Evolutionary conservation across 1,284 basidiomycete genomes (phyloP).

Genomic region (Fomitopsis pinicola): DNA sequence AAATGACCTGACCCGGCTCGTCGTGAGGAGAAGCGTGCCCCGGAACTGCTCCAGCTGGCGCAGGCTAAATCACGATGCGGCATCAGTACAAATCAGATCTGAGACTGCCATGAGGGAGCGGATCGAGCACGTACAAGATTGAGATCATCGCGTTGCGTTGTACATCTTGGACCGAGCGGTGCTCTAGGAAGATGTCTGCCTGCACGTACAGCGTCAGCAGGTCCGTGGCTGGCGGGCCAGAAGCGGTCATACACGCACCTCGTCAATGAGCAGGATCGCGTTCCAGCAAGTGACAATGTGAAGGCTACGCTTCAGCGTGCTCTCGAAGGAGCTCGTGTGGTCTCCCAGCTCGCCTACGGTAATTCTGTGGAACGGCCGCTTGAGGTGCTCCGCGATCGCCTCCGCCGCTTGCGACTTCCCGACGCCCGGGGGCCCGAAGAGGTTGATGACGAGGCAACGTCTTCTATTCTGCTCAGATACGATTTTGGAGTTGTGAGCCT

Average conservation of each 20-base stretch:
- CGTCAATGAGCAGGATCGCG: slow-evolving; percentile 60
- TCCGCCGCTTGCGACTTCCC: slow-evolving; percentile 51
- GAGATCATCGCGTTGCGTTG: slow-evolving; percentile 64
- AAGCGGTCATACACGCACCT: slow-evolving; percentile 23
- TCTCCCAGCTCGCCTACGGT: slow-evolving; percentile 58
- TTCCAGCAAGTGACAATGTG: slow-evolving; percentile 58
- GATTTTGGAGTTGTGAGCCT: slow-evolving; percentile 47
- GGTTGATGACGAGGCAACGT: slow-evolving; percentile 54
- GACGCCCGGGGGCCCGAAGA: slow-evolving; percentile 59
- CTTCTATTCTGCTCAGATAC: slow-evolving; percentile 60
- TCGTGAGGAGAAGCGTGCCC: slow-evolving; percentile 64
- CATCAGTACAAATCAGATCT: not conserved
- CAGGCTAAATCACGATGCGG: slow-evolving; percentile 23
- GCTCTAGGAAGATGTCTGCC: slow-evolving; percentile 52
- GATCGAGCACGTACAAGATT: slow-evolving; percentile 34
- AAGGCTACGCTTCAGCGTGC: slow-evolving; percentile 20
- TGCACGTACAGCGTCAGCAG: not conserved
- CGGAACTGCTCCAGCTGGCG: slow-evolving; percentile 62
- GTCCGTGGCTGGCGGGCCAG: no score
- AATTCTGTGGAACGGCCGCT: slow-evolving; percentile 53
- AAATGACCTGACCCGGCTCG: slow-evolving; percentile 59
- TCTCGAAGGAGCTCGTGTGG: slow-evolving; percentile 30
- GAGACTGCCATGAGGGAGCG: not conserved
- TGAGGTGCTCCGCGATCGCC: slow-evolving; percentile 57
- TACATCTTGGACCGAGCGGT: slow-evolving; percentile 56